Evolutionary conservation across 148 eudicot genomes (phyloP), one percentile per base, ranked within the genome.

Genomic region (Salicornia ramosissima): DNA sequence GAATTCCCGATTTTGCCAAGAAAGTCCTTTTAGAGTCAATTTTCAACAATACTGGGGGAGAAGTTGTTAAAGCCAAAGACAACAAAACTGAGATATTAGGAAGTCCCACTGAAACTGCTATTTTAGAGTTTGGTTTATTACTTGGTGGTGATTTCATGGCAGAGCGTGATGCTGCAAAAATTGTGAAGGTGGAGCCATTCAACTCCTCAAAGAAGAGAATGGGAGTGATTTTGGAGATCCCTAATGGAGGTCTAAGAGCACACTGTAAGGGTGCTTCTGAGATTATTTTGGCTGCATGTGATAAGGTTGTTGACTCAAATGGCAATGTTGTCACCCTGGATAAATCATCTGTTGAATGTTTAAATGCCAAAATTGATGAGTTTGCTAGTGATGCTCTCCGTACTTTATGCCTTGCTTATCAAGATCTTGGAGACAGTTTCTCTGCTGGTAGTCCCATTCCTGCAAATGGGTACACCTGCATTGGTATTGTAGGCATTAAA

Each of bases 221-320:
- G 96, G 91, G 88, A 26, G 90, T 84, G 30, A 79, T 85, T 47
- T 19, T 89, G 56, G 85, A 87, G 80, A 79, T 87, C 67, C 91
- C 88, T 34, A 83, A 68, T 63, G 88, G 80, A 76, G 78, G 80
- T 65, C 74, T 82, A 33, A 77, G 89, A 60, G 88, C 87, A 55
- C 96, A 89, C 69, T 80, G 85, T 56, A 89, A 89, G 78, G 96
- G 96, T 68, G 96, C 91, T 31, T 89, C 96, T 42, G 96, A 89
- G 73, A 89, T 89, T 70, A 75, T 89, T 65, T 67, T 89, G 79
- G 81, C 85, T 76, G 86, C 91, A 55, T 89, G 96, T 80, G 87
- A 85, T 67, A 89, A 69, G 62, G 71, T 74, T 65, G 49, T 89
- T 31, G 73, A 85, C 65, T 70, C 84, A 22, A 76, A 77, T 53